Conservation (phyloP, 192 early-diverging fungal genomes). For the Coemansia sp. region DNA sequence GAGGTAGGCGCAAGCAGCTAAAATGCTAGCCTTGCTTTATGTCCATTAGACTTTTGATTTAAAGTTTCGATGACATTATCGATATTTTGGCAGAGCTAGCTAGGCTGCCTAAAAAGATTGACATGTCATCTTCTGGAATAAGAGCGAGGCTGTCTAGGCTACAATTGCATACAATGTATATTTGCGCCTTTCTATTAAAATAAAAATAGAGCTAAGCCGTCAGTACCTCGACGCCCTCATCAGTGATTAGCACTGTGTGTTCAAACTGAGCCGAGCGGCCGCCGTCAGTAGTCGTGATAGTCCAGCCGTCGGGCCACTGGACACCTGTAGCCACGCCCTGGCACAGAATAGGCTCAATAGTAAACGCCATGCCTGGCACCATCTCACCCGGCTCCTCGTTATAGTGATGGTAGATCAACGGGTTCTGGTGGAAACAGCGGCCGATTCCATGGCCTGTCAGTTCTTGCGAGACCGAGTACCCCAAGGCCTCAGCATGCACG, state of each 20-base stretch:
- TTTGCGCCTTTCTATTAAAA: not conserved
- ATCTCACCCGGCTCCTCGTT: conserved; percentile 75
- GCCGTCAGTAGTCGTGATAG: conserved; percentile 73
- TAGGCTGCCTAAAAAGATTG: not conserved
- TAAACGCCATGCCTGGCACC: conserved; percentile 82
- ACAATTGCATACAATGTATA: not conserved
- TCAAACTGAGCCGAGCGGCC: conserved; percentile 90
- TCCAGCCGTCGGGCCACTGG: conserved; percentile 90
- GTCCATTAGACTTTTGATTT: not conserved
- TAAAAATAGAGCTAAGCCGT: conserved; percentile 43
- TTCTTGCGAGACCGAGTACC: conserved; percentile 67
- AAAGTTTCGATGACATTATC: not conserved
- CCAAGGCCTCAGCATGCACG: conserved; percentile 37
- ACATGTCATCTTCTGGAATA: not conserved
- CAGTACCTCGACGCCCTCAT: conserved; percentile 67
- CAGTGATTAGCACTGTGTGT: conserved; percentile 73
- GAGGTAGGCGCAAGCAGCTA: too few relatives aligned
- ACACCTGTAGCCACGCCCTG: conserved; percentile 73
- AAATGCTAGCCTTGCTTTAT: not conserved
- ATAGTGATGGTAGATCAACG: conserved; percentile 77
- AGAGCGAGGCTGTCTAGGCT: not conserved
- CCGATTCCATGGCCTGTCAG: conserved; percentile 92
- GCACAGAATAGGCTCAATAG: conserved; percentile 86
- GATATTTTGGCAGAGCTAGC: not conserved
- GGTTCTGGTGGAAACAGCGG: conserved; percentile 79